phyloP scores from a whole-genome alignment of 352 stramenopile species.

The Pythium aristosporum region DNA sequence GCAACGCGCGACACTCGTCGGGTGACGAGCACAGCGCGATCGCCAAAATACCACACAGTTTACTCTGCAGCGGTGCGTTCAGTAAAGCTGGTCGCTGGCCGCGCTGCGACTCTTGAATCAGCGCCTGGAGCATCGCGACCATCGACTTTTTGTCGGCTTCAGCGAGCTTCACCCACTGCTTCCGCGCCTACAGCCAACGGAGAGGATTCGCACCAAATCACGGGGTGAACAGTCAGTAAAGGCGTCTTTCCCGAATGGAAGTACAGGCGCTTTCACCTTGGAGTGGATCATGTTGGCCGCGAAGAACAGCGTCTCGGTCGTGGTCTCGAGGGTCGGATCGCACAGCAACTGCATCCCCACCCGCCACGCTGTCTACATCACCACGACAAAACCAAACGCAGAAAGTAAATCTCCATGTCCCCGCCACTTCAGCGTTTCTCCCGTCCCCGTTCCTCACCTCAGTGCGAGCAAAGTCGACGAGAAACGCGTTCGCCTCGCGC shows the following conservation, averaged over 20 bases:
- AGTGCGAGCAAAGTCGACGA: slow-evolving; percentile 51
- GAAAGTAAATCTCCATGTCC: too few relatives aligned
- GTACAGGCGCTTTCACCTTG: slow-evolving; percentile 32
- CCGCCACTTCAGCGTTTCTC: neutral
- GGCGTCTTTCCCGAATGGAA: neutral
- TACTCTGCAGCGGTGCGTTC: slow-evolving; percentile 45
- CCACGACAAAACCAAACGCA: slow-evolving; percentile 2
- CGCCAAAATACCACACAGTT: slow-evolving; percentile 59
- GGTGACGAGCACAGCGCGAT: slow-evolving; percentile 53
- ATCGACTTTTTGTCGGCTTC: slow-evolving; percentile 36
- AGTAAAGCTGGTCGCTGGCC: slow-evolving; percentile 23
- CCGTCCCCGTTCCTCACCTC: slow-evolving; percentile 28
- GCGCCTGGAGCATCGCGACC: slow-evolving; percentile 32
- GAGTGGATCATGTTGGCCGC: slow-evolving; percentile 73
- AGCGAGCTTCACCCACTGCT: slow-evolving; percentile 56
- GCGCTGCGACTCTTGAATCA: slow-evolving; percentile 40
- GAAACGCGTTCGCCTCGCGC: slow-evolving; percentile 67
- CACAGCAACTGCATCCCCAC: slow-evolving; percentile 50
- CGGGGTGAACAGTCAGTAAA: neutral
- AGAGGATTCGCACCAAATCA: too few relatives aligned
- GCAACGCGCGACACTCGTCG: slow-evolving; percentile 44
- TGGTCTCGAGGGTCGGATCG: slow-evolving; percentile 42
- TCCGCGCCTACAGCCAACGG: slow-evolving; percentile 32
- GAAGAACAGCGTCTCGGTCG: slow-evolving; percentile 64
- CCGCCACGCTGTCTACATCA: slow-evolving; percentile 41